Evolutionary conservation across 345 rosid genomes (phyloP).

Genomic region (Combretum micranthum): DNA sequence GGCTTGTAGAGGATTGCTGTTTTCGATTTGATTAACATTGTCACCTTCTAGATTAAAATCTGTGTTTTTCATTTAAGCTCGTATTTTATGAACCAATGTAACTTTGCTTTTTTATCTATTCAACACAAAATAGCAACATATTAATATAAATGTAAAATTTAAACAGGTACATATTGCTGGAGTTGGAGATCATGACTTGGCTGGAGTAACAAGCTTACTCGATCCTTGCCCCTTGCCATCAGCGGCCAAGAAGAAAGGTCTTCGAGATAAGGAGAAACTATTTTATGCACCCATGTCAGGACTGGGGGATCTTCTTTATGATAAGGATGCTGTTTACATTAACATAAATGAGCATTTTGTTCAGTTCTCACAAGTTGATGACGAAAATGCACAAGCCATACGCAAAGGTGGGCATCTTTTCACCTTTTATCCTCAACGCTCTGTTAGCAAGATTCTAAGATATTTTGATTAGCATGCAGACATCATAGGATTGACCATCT

Average conservation of each 20-base stretch:
- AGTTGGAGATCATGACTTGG: slow-evolving; percentile 84
- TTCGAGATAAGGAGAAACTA: slow-evolving; percentile 84
- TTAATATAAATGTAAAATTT: slow-evolving; percentile 6
- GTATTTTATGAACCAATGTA: too few species aligned
- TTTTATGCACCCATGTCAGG: slow-evolving; percentile 99
- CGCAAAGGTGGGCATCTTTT: slow-evolving; percentile 48
- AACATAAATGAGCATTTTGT: slow-evolving; percentile 84
- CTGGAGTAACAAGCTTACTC: slow-evolving; percentile 65
- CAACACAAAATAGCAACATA: background rate
- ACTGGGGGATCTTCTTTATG: slow-evolving; percentile 87
- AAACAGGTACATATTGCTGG: slow-evolving; percentile 96
- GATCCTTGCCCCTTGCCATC: slow-evolving; percentile 99
- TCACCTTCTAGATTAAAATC: too few species aligned
- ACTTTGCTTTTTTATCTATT: too few species aligned
- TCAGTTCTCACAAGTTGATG: slow-evolving; percentile 72
- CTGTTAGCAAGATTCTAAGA: background rate
- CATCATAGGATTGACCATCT: background rate
- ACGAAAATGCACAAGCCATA: slow-evolving; percentile 38
- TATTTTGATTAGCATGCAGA: background rate
- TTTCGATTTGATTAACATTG: too few species aligned
- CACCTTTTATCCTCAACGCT: background rate
- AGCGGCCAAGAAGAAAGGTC: slow-evolving; percentile 75
- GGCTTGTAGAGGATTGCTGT: too few species aligned
- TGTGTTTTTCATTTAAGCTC: too few species aligned
- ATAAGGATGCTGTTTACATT: slow-evolving; percentile 97